These are phyloP conservation scores for Clonostachys sp. DNA, from an alignment of 2,329 filamentous ascomycete genomes.

Conservation along the genomic window DNA sequence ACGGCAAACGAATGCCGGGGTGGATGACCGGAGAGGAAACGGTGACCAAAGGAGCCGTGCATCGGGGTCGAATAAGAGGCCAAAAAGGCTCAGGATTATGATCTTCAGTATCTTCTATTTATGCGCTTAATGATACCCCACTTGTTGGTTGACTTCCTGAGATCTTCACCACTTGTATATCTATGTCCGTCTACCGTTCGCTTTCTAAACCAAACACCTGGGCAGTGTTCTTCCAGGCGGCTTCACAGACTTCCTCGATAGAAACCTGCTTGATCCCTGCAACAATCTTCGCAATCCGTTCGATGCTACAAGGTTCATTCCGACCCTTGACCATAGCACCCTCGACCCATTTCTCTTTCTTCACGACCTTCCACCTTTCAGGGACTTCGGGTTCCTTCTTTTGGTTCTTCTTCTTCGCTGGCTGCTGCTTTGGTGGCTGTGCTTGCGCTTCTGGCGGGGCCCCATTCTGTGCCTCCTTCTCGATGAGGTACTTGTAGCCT, in stretches of 20 bases:
- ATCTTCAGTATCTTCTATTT: constrained; percentile 4
- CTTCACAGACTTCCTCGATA: constrained; percentile 80
- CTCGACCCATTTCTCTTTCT: constrained; percentile 92
- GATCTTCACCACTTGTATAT: too few species aligned
- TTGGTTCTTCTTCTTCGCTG: constrained; percentile 41
- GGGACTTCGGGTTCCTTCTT: constrained; percentile 64
- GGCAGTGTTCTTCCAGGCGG: constrained; percentile 77
- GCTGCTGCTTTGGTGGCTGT: constrained; percentile 14
- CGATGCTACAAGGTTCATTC: constrained; percentile 88
- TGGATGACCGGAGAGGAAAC: constrained; percentile 90
- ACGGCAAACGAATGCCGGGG: constrained; percentile 75
- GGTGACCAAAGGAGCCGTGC: constrained; percentile 68
- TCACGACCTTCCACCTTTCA: constrained; percentile 74
- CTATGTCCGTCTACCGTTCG: constrained; percentile 8
- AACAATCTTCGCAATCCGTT: constrained; percentile 81
- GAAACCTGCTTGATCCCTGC: constrained; percentile 77
- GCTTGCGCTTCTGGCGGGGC: constrained; percentile 6
- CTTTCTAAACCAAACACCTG: constrained; percentile 70
- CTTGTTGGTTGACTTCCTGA: too few species aligned
- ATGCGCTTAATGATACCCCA: constrained; percentile 2
- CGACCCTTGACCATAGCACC: constrained; percentile 90
- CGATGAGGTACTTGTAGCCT: constrained; percentile 64
- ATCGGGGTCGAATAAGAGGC: constrained; percentile 58
- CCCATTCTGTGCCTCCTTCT: constrained; percentile 23
- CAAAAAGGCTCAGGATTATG: constrained; percentile 51